A percentile compares a stretch with the other conserved stretches of the same genome.
Conservation (phyloP, 2,329 filamentous ascomycete genomes). For the Calonectria leucothoes region DNA sequence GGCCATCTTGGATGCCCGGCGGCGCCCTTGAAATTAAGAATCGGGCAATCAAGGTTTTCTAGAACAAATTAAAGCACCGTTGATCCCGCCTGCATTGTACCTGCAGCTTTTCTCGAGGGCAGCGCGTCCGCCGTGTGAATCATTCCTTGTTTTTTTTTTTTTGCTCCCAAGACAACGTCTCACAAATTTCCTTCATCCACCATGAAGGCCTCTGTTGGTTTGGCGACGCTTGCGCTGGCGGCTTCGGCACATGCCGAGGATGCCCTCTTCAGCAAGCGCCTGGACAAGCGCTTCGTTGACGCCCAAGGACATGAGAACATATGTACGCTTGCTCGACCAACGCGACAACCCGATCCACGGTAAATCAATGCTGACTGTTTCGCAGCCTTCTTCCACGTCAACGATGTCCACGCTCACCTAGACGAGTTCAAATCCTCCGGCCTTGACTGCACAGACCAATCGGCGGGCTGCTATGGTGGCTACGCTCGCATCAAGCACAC, state of each 20-base stretch:
- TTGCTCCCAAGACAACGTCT: neutral
- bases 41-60: slow-evolving; percentile 19
- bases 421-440: slow-evolving; percentile 72
- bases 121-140: neutral
- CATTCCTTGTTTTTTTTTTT: no score
- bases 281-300: slow-evolving; percentile 62
- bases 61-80: slow-evolving; percentile 27
- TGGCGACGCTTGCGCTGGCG: slow-evolving; percentile 40
- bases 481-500: slow-evolving; percentile 73
- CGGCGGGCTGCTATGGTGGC: slow-evolving; percentile 71
- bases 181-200: neutral
- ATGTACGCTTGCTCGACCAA: slow-evolving; percentile 47
- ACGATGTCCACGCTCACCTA: slow-evolving; percentile 76
- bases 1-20: neutral
- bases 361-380: neutral
- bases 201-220: slow-evolving; percentile 38
- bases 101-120: neutral
- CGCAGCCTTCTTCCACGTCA: slow-evolving; percentile 74
- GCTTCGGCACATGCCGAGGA: slow-evolving; percentile 54
- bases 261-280: slow-evolving; percentile 60
- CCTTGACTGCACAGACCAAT: slow-evolving; percentile 68
- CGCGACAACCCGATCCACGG: neutral
- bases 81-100: slow-evolving; percentile 13
- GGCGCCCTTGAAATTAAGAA: neutral
- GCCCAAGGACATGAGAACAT: slow-evolving; percentile 64